These are phyloP conservation scores for Hypsizygus marmoreus DNA, from an alignment of 768 basidiomycete genomes.

Conservation along the genomic window DNA sequence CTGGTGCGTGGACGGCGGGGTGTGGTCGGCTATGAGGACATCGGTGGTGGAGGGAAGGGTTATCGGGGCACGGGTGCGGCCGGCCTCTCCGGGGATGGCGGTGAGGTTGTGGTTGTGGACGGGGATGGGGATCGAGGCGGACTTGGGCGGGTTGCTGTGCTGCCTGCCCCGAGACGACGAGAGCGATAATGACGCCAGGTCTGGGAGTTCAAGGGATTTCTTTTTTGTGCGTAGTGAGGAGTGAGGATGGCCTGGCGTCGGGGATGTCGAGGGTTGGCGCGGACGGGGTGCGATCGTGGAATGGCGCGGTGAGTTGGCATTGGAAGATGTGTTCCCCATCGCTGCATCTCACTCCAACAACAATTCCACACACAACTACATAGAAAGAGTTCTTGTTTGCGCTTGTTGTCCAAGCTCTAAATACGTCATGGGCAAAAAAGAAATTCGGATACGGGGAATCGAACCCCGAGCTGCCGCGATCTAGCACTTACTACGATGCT, in stretches of 20 bases:
- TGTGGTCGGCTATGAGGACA: conserved; percentile 22
- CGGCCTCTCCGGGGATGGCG: conserved; percentile 27
- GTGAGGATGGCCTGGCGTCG: conserved; percentile 45
- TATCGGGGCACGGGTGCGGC: conserved; percentile 24
- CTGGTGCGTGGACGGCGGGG: conserved; percentile 23
- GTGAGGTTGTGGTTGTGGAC: conserved; percentile 15
- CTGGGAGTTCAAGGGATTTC: conserved; percentile 74
- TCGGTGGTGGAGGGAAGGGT: conserved; percentile 31
- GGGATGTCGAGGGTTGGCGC: no score
- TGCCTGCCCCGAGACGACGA: conserved; percentile 15
- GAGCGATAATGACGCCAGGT: conserved; percentile 51
- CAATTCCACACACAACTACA: no score
- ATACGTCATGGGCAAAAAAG: neutral
- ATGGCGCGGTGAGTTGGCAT: neutral
- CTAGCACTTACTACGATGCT: neutral
- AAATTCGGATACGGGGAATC: conserved; percentile 54
- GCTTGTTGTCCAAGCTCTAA: no score
- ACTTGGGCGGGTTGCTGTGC: conserved; percentile 27
- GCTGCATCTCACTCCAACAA: no score
- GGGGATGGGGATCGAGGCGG: conserved; percentile 44
- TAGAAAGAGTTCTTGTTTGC: no score
- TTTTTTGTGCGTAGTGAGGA: conserved; percentile 67
- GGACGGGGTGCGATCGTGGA: no score
- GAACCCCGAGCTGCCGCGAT: conserved; percentile 56
- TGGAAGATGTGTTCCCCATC: neutral